phyloP scores from a whole-genome alignment of 805 yeast genomes.

The Metschnikowia baotianmanensis region DNA sequence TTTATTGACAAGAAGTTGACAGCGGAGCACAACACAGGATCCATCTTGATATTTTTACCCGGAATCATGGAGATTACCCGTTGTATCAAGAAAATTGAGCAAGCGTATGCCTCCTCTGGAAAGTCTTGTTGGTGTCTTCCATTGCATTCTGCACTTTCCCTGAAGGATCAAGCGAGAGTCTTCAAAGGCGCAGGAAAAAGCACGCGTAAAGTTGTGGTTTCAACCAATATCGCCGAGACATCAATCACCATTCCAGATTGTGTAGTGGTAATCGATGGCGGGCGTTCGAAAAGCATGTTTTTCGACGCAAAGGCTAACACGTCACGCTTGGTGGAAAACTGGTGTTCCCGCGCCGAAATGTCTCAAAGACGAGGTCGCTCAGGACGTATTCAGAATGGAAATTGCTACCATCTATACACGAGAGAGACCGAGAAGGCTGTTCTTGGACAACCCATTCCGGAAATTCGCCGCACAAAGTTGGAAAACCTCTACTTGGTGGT shows the following conservation, averaged over 20 bases:
- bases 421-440: slow-evolving; percentile 51
- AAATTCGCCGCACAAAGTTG: slow-evolving; percentile 77
- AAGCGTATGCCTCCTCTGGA: slow-evolving; percentile 18
- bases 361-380: slow-evolving; percentile 95
- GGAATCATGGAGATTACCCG: slow-evolving; percentile 85
- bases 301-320: slow-evolving; percentile 69
- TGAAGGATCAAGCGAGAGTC: slow-evolving; percentile 78
- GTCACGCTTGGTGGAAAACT: slow-evolving; percentile 69
- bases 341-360: slow-evolving; percentile 89
- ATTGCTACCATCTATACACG: slow-evolving; percentile 79
- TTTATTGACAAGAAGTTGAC: slow-evolving; percentile 51
- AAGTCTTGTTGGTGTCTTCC: slow-evolving; percentile 53
- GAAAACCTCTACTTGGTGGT: slow-evolving; percentile 82
- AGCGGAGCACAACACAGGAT: slow-evolving; percentile 50
- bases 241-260: slow-evolving; percentile 95
- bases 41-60: slow-evolving; percentile 82
- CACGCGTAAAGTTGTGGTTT: slow-evolving; percentile 72
- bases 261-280: slow-evolving; percentile 87
- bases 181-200: slow-evolving; percentile 56
- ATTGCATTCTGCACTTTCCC: slow-evolving; percentile 81
- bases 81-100: slow-evolving; percentile 46
- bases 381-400: slow-evolving; percentile 89
- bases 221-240: slow-evolving; percentile 96
- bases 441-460: slow-evolving; percentile 81
- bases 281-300: slow-evolving; percentile 74